Percentiles rank a stretch among this genome's conserved stretches.
These are phyloP conservation scores for Oenanthe sinensis DNA, from an alignment of 129 eudicot genomes.

Conservation along the genomic window DNA sequence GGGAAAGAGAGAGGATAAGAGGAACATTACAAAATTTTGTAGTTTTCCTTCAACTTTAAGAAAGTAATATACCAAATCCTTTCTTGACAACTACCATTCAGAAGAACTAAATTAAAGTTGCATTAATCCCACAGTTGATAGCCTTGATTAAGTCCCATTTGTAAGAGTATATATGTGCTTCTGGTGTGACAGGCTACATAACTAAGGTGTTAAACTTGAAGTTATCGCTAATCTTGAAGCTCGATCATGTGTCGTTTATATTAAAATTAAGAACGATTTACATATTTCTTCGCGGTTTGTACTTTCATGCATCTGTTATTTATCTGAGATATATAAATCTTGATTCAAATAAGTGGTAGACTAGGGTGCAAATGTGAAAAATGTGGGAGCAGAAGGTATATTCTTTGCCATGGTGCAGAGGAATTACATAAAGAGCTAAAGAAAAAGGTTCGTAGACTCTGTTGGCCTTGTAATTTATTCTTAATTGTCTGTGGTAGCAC, in stretches of 20 bases:
- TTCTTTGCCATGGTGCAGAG: slow-evolving; percentile 5
- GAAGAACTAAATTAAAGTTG: not conserved
- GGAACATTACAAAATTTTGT: not conserved
- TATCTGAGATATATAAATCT: not conserved
- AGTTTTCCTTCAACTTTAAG: slow-evolving; percentile 18
- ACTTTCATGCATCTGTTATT: not conserved
- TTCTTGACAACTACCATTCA: not conserved
- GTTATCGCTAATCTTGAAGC: not conserved
- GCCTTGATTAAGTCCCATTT: too few relatives aligned
- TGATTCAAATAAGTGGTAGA: not conserved
- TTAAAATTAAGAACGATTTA: too few relatives aligned
- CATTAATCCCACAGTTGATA: too few relatives aligned
- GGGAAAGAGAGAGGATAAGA: not conserved
- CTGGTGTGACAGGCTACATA: not conserved
- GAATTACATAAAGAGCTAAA: not conserved
- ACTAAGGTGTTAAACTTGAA: not conserved
- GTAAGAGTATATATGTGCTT: too few relatives aligned
- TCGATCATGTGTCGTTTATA: too few relatives aligned
- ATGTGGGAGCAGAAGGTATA: not conserved
- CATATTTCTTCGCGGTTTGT: not conserved
- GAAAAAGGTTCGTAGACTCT: not conserved
- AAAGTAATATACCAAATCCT: slow-evolving; percentile 32
- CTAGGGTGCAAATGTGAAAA: not conserved
- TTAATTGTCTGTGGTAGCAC: not conserved
- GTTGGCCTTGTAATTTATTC: not conserved